Evolutionary conservation across 108 stramenopile genomes (phyloP), one percentile per base, ranked within the genome.

Genomic region (Fragilaria radians): DNA sequence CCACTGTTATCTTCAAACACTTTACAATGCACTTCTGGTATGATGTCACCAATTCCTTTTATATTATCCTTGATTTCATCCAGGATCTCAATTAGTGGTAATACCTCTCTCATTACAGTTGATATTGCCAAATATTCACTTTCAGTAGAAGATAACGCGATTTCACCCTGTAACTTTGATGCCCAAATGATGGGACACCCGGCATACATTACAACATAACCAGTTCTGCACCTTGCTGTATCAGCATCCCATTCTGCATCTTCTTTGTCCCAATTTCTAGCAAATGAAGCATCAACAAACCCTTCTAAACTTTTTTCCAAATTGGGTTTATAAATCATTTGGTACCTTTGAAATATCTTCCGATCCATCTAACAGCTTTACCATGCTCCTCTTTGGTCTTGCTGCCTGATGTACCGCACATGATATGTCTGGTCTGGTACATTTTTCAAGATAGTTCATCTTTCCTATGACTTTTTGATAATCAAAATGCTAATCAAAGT

Each of bases 1-100:
- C 74, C 74, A 18, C 22, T 29, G 50, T 75, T 75, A 57, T 75
- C 74, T 26, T 75, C 68, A 31, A 70, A 70, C 4, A 36, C 61
- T 2, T 5, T 67, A 45, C 42, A 65, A n/a, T n/a, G n/a, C n/a
- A n/a, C n/a, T n/a, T n/a, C n/a, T n/a, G n/a, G 62, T 24, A 34
- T 25, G 3, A 57, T 54, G 29, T 28, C 33, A 1, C 53, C 25
- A 28, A 65, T 52, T 5, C 22, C 26, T 27, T 68, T 68, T 5
- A 27, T 42, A 3, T 22, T 21, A 3, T 63, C 61, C 52, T 62
- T 54, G 52, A 76, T 25, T 51, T 76, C 66, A 17, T 60, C 31
- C 0, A 72, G 14, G 1, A 77, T 18, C 2, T 66, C 32, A 50
- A 72, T 57, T 3, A 70, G 14, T 32, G 71, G 63, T 5, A 77